phyloP scores from a whole-genome alignment of 2,329 filamentous ascomycete species.

The Cytospora schulzeri region DNA sequence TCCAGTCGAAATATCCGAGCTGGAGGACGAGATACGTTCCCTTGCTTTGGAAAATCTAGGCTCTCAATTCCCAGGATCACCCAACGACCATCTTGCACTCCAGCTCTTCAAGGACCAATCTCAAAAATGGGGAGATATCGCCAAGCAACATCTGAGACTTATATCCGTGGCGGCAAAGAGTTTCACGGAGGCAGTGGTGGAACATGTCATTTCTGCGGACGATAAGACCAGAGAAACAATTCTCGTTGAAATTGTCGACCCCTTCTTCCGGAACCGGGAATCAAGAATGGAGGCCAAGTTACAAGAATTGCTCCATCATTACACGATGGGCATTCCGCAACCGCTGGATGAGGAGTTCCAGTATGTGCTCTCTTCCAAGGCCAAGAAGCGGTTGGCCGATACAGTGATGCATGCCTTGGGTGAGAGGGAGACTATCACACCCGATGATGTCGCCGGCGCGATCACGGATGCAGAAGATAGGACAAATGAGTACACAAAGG shows the following conservation, averaged over 20 bases:
- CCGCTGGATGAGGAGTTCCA: constrained; percentile 40
- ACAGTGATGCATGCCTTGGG: neutral
- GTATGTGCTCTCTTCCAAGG: constrained; percentile 23
- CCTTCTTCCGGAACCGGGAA: neutral
- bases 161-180: constrained; percentile 16
- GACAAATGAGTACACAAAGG: neutral
- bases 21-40: neutral
- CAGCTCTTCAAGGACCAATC: neutral
- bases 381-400: constrained; percentile 21
- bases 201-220: neutral
- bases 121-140: neutral
- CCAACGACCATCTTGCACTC: neutral
- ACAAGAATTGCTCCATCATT: constrained; percentile 3
- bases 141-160: neutral
- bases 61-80: neutral
- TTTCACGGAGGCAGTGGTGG: neutral
- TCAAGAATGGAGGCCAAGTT: neutral
- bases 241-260: neutral
- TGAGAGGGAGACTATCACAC: neutral
- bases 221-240: neutral
- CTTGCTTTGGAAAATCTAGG: neutral
- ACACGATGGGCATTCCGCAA: constrained; percentile 35
- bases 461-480: neutral
- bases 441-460: neutral
- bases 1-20: neutral